Evolutionary conservation across 768 basidiomycete genomes (phyloP), one percentile per base, ranked within the genome.

Genomic region (Polyporus arcularius): DNA sequence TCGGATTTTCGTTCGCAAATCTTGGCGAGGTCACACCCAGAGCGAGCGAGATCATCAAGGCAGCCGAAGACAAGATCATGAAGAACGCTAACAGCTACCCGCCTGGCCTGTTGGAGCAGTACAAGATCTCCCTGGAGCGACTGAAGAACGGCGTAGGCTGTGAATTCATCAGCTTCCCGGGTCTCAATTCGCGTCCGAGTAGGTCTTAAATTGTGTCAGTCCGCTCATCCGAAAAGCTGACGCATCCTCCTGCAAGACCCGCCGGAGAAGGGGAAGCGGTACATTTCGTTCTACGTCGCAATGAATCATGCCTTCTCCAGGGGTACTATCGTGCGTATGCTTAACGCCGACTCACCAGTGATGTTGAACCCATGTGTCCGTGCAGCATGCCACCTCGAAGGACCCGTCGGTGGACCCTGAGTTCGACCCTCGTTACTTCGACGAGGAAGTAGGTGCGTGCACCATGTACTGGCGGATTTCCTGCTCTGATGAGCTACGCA

Each of bases 301-400:
- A 63, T 75, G n/a, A 80, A 80, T 55, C 79, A 84, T 51, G 74
- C 74, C 2, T 76, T 82, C 62, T 81, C 79, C 10, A 70, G 82
- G 12, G 83, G 84, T 1, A 75, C 79, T 0, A 79, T 85, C 58
- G 82, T 82, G 52, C 41, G 79, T 72, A 9, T 28, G 1, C 28
- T 35, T 38, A 26, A 26, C 21, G 21, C 16, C 38, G 28, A 4
- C 42, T 31, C 4, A 26, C 14, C 42, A 3, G 52, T 32, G 41
- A 11, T 41, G 32, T 15, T 4, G 45, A 3, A 31, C 18, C 45
- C 15, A 28, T 21, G 28, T 38, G 4, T 8, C 41, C 32, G 9
- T 53, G 68, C 72, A 74, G 71, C 72, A 74, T 54, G 67, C 73
- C 7, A 62, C 49, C 0, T 74, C 74, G 14, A 54, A 55, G 9